A percentile compares a stretch with the other conserved stretches of the same genome.
Conservation (phyloP, 2,329 filamentous ascomycete genomes). For the Colletotrichum tamarilloi region DNA sequence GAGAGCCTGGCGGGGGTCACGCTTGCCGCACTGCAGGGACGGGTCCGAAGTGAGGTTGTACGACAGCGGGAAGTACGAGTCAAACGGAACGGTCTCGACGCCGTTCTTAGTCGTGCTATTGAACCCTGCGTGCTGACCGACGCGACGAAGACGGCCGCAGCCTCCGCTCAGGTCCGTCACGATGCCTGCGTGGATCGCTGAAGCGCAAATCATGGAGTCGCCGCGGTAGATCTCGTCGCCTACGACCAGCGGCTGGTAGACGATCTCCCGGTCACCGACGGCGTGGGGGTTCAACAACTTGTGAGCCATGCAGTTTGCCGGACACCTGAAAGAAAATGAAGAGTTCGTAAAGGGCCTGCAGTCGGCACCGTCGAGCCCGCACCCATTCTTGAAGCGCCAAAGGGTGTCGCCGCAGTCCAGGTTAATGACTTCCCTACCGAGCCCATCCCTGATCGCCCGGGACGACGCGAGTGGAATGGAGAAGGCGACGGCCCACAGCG, state of each 20-base stretch:
- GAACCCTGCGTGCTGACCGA: constrained; percentile 75
- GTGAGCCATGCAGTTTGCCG: constrained; percentile 75
- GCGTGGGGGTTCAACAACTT: constrained; percentile 78
- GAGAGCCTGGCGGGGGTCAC: constrained; percentile 85
- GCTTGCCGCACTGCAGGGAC: constrained; percentile 70
- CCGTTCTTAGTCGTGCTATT: constrained; percentile 73
- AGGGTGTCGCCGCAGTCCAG: constrained; percentile 24
- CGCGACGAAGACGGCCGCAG: constrained; percentile 81
- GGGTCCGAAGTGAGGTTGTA: constrained; percentile 77
- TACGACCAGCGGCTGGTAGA: constrained; percentile 73
- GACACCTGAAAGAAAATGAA: constrained; percentile 79
- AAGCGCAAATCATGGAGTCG: constrained; percentile 88
- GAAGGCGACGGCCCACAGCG: constrained; percentile 21
- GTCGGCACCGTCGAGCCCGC: constrained; percentile 78
- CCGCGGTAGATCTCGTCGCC: constrained; percentile 84
- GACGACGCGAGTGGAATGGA: constrained; percentile 21
- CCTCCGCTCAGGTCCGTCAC: constrained; percentile 78
- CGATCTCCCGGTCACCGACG: constrained; percentile 75
- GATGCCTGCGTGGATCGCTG: constrained; percentile 86
- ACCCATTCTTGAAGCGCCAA: constrained; percentile 47
- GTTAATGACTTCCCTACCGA: constrained; percentile 11
- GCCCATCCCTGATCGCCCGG: constrained; percentile 4
- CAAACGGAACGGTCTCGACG: constrained; percentile 81
- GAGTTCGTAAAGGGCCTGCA: constrained; percentile 80
- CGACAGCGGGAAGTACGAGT: constrained; percentile 89